Evolutionary conservation across 768 basidiomycete genomes (phyloP), one percentile per base, ranked within the genome.

Genomic region (Tricholoma sp.): DNA sequence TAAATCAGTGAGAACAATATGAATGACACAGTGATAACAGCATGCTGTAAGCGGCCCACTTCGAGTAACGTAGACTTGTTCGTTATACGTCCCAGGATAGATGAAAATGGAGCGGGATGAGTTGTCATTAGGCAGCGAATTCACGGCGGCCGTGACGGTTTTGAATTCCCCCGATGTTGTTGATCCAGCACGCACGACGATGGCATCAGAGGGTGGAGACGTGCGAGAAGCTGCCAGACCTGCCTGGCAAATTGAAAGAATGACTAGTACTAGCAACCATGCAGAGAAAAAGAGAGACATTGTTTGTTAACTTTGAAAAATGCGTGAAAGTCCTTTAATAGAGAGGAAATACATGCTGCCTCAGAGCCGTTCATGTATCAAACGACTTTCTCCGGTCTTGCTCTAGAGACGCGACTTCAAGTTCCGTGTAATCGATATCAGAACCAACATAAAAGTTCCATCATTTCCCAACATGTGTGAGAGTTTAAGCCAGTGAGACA

Each of bases 41-140:
- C 61, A 6, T 55, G 76, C 79, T 1, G 75, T 77, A 11, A 78
- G 68, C 7, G 77, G 74, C 1, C 79, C 79, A 1, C 69, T 51
- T 43, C 80, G 76, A 10, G 76, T 75, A 53, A 81, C 78, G 56
- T 72, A 70, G 5, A 79, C 71, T 56, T 78, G 78, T 49, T 74
- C 79, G 29, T 61, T 67, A 57, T 80, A 80, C 3, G 73, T 78
- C 6, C 78, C 78, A 5, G 78, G 77, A 59, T 70, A 81, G 19
- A 81, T 75, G 66, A 81, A 81, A 50, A 81, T 76, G 9, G 71
- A 68, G 10, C 66, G 67, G 1, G 66, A 65, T 12, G 74, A 71
- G 49, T 66, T 67, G 59, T 76, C 77, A 52, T 75, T 71, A 2
- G 77, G 75, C 14, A 80, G 68, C 3, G 76, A 67, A 34, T 66